Evolutionary conservation across 306 rosid genomes (phyloP), one percentile per base, ranked within the genome.

Genomic region (Corylus americana): DNA sequence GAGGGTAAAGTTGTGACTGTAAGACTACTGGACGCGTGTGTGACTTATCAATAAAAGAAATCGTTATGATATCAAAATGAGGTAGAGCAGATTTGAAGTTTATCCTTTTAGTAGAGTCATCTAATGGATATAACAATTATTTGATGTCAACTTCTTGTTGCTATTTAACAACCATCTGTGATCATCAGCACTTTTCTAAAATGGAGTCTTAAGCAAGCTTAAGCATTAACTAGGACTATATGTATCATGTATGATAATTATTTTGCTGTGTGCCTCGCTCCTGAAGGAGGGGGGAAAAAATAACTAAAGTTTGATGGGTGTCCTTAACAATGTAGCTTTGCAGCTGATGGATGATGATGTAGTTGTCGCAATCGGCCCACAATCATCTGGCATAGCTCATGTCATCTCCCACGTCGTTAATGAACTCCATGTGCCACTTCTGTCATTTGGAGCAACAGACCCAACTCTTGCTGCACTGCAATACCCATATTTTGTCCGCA

Each of bases 361-460:
- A 55, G 84, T 93, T 55, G 94, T 84, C 9, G 90, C 88, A 3
- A 79, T 96, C n/a, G 99, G 99, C 31, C 98, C 99, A 22, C 99
- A 90, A 67, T 96, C 99, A 10, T 96, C 99, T 0, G 98, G 93
- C 72, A 96, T 96, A 85, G 90, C 93, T 54, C 99, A 96, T 84
- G 80, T 91, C 66, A 91, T 93, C 69, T 89, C 98, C 71, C 99
- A 96, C n/a, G 94, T 93, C 27, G 91, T 79, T 20, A 88, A 89
- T 74, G 98, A 96, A 87, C 98, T 96, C 83, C 98, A 90, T 35
- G 77, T 96, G 47, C 99, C 99, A 1, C 96, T 96, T 76, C 76
- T 96, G 51, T 93, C 98, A 68, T 96, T 93, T 75, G 97, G 83
- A 67, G 93, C 99, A 31, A 96, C 99, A 16, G 97, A 96, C 70